A percentile compares a stretch with the other conserved stretches of the same genome.
Conservation (phyloP, 2,329 filamentous ascomycete species). For the Cladophialophora bantiana region DNA sequence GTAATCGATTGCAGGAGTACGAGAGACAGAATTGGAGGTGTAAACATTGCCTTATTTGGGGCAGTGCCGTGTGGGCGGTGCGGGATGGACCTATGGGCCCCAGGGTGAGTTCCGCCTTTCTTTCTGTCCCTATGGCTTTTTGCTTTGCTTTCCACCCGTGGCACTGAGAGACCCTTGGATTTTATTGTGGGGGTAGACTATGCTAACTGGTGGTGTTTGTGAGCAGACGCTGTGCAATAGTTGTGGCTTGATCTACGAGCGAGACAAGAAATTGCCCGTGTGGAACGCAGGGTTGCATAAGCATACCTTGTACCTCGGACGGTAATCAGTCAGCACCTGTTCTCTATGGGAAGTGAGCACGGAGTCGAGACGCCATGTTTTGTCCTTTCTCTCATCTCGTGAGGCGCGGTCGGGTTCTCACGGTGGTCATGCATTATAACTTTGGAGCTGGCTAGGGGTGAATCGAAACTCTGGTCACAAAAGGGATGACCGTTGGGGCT, state of each 20-base stretch:
- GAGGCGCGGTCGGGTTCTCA: background rate
- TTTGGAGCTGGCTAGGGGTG: background rate
- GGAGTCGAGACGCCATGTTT: background rate
- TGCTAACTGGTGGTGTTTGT: conserved; percentile 17
- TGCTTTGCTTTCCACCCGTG: conserved; percentile 19
- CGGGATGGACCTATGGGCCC: conserved; percentile 86
- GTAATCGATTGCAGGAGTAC: conserved; percentile 67
- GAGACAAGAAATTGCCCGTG: conserved; percentile 80
- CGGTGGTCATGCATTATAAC: background rate
- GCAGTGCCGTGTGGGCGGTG: conserved; percentile 91
- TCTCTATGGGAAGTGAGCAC: background rate
- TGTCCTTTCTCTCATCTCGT: background rate
- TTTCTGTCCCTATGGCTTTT: conserved; percentile 2
- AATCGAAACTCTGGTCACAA: background rate
- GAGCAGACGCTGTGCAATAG: conserved; percentile 85
- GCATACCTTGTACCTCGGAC: conserved; percentile 50
- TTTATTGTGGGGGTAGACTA: background rate
- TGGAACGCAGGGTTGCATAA: conserved; percentile 76
- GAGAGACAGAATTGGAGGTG: conserved; percentile 89
- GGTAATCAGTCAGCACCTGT: conserved; percentile 35
- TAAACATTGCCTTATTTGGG: conserved; percentile 85
- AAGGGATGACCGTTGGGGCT: background rate
- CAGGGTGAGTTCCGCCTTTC: conserved; percentile 66
- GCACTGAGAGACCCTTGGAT: background rate
- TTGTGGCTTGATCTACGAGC: conserved; percentile 87